Evolutionary conservation across 2,329 filamentous ascomycete genomes (phyloP).

Genomic region (Nothopassalora personata): DNA sequence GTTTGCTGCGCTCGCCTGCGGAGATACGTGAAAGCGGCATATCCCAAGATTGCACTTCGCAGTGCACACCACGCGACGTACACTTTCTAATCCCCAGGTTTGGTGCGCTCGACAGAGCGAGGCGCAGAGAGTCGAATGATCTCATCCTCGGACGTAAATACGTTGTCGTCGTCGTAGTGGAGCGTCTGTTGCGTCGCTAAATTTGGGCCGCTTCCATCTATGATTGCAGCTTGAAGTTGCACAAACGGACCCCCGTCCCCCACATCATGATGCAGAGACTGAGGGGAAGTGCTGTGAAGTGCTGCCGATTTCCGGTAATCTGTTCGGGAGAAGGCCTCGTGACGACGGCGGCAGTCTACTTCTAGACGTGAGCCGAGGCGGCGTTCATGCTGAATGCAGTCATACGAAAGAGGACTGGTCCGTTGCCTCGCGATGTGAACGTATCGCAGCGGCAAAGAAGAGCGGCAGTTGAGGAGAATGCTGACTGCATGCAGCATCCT

Average conservation of each 20-base stretch:
- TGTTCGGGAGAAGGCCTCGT: not conserved
- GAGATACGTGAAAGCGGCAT: too few species aligned
- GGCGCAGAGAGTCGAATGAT: too few species aligned
- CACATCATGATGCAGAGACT: not conserved
- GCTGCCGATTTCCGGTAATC: not conserved
- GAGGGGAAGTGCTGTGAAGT: not conserved
- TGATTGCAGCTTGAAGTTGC: too few species aligned
- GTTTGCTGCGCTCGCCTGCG: too few species aligned
- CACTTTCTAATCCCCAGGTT: too few species aligned
- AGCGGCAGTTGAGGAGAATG: conserved; percentile 3
- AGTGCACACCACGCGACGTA: too few species aligned
- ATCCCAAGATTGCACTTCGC: too few species aligned
- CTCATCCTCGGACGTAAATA: too few species aligned
- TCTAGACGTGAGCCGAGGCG: not conserved
- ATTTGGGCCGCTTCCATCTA: too few species aligned
- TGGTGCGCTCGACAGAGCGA: too few species aligned
- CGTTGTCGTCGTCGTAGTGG: too few species aligned
- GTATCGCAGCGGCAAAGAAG: not conserved
- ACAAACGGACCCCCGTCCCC: not conserved
- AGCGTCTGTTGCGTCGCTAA: too few species aligned
- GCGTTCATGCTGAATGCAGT: not conserved
- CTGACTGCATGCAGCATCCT: not conserved
- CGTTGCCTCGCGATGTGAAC: not conserved
- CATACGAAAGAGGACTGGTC: not conserved
- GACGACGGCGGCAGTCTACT: not conserved